Conservation (phyloP, 371 early-diverging fungal species). For the Choanephora cucurbitarum region DNA sequence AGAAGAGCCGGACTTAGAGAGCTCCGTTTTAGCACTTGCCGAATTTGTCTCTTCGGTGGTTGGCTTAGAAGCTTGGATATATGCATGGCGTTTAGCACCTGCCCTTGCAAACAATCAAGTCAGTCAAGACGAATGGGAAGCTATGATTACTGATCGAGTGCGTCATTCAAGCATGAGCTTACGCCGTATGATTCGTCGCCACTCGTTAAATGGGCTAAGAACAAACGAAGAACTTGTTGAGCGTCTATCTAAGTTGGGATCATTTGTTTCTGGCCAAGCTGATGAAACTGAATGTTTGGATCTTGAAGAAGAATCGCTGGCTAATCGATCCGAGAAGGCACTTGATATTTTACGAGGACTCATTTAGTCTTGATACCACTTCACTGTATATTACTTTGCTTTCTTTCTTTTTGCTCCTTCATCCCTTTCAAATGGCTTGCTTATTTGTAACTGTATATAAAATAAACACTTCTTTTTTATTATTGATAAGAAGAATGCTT, state of each 20-base stretch:
- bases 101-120: slow-evolving; percentile 8
- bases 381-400: not conserved
- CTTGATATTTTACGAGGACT: slow-evolving; percentile 40
- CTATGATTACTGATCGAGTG: slow-evolving; percentile 23
- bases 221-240: slow-evolving; percentile 36
- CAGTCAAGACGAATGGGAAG: slow-evolving; percentile 20
- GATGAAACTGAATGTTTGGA: slow-evolving; percentile 28
- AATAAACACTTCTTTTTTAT: too few species aligned
- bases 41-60: slow-evolving; percentile 42
- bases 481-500: too few species aligned
- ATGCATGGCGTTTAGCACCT: slow-evolving; percentile 29
- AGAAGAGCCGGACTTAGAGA: slow-evolving; percentile 30
- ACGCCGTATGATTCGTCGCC: slow-evolving; percentile 40
- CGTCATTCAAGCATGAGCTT: slow-evolving; percentile 27
- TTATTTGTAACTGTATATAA: too few species aligned
- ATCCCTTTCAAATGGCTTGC: too few species aligned
- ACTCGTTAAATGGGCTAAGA: slow-evolving; percentile 33
- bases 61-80: slow-evolving; percentile 48
- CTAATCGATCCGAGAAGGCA: slow-evolving; percentile 28
- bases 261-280: slow-evolving; percentile 27
- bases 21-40: slow-evolving; percentile 36
- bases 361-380: slow-evolving; percentile 10
- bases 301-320: slow-evolving; percentile 7
- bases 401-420: slow-evolving; percentile 3
- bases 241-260: slow-evolving; percentile 29